Evolutionary conservation across 192 early-diverging fungal species (phyloP).

Genomic region (Entomortierella chlamydospora): DNA sequence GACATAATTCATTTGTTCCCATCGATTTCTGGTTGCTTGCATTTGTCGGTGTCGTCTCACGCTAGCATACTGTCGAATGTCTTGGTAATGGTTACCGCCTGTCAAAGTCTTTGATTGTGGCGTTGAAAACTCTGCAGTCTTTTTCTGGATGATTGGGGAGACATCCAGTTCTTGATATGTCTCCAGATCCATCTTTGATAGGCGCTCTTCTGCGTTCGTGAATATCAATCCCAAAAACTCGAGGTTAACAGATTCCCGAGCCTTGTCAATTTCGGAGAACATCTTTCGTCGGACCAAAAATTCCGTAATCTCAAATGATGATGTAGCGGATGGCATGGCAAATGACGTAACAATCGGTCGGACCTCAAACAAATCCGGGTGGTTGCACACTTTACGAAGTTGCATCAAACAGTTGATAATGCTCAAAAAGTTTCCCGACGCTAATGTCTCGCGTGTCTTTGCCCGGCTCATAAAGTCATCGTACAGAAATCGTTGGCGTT

Average conservation of each 20-base stretch:
- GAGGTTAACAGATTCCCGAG: constrained; percentile 42
- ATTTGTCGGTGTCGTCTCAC: constrained; percentile 46
- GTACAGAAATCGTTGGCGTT: constrained; percentile 77
- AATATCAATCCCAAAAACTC: constrained; percentile 59
- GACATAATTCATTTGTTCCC: constrained; percentile 58
- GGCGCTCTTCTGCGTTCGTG: constrained; percentile 23
- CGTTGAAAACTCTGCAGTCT: constrained; percentile 22
- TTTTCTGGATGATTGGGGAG: constrained; percentile 13
- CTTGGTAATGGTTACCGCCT: constrained; percentile 51
- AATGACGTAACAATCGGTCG: constrained; percentile 72
- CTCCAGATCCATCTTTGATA: constrained; percentile 34
- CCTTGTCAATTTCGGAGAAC: constrained; percentile 41
- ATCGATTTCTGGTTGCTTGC: constrained; percentile 33
- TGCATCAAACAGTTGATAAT: constrained; percentile 84
- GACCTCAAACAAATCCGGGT: constrained; percentile 66
- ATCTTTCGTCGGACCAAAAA: constrained; percentile 50
- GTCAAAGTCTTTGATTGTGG: constrained; percentile 35
- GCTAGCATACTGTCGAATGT: constrained; percentile 53
- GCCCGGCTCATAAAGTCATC: constrained; percentile 86
- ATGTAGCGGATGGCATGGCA: constrained; percentile 59
- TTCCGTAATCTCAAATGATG: constrained; percentile 49
- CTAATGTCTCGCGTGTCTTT: constrained; percentile 80
- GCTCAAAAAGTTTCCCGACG: constrained; percentile 77
- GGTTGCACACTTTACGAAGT: constrained; percentile 72
- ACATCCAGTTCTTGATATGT: constrained; percentile 42